These are phyloP conservation scores for Bjerkandera adusta DNA, from an alignment of 1,284 basidiomycete species.

Conservation along the genomic window DNA sequence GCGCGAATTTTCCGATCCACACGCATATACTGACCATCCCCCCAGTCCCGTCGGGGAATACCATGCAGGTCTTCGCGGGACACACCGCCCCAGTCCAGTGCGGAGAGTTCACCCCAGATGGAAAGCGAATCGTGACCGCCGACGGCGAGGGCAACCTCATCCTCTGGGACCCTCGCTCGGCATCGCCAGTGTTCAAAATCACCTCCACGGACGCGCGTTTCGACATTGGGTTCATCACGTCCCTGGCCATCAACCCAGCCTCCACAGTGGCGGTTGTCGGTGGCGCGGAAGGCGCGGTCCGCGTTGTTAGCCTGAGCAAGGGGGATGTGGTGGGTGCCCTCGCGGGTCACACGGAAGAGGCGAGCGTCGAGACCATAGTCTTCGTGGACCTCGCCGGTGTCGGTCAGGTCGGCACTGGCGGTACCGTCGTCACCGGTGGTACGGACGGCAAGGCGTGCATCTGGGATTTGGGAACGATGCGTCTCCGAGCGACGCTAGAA, in stretches of 20 bases:
- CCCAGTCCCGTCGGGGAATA: constrained; percentile 88
- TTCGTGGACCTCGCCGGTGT: constrained; percentile 79
- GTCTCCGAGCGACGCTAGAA: constrained; percentile 74
- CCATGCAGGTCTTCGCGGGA: constrained; percentile 94
- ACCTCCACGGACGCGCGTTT: constrained; percentile 74
- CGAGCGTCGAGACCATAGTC: constrained; percentile 87
- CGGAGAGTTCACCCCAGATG: constrained; percentile 92
- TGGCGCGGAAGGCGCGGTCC: constrained; percentile 78
- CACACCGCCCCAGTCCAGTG: constrained; percentile 86
- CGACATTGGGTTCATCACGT: constrained; percentile 78
- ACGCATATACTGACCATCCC: constrained; percentile 12
- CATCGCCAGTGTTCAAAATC: constrained; percentile 81
- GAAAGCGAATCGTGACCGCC: constrained; percentile 87
- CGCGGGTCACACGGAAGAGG: constrained; percentile 83
- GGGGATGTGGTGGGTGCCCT: constrained; percentile 82
- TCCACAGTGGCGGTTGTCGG: constrained; percentile 90
- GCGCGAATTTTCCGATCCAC: constrained; percentile 12
- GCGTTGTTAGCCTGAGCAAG: constrained; percentile 83
- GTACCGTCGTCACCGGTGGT: constrained; percentile 82
- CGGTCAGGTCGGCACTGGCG: constrained; percentile 47
- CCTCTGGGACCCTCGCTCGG: constrained; percentile 88
- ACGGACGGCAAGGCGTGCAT: constrained; percentile 95
- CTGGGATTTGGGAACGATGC: constrained; percentile 90
- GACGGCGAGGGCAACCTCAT: constrained; percentile 84
- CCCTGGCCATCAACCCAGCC: constrained; percentile 80